Conservation (phyloP, 2,329 filamentous ascomycete species). For the Ophiostoma montium region DNA sequence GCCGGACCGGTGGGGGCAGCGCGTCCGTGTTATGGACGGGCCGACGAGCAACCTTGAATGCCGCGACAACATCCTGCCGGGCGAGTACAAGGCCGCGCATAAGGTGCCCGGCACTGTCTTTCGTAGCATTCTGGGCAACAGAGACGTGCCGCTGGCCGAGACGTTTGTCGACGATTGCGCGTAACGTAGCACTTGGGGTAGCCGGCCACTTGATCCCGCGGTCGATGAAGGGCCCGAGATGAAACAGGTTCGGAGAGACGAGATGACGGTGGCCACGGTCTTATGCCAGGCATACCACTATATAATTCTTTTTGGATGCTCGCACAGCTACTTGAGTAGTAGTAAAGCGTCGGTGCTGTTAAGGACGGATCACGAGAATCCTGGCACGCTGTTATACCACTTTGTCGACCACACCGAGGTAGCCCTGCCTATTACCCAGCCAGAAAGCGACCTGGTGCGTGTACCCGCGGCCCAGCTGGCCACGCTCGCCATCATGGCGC, state of each 20-base stretch:
- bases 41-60: too few relatives aligned
- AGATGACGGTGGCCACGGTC: background rate
- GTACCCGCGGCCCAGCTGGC: background rate
- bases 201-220: too few relatives aligned
- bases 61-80: background rate
- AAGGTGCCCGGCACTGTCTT: background rate
- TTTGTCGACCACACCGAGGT: background rate
- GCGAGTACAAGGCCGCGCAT: background rate
- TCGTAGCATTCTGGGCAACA: background rate
- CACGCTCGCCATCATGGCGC: background rate
- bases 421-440: background rate
- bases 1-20: background rate
- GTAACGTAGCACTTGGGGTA: too few relatives aligned
- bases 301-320: background rate
- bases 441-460: background rate
- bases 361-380: background rate
- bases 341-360: background rate
- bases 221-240: too few relatives aligned
- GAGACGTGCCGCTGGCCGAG: background rate
- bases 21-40: background rate
- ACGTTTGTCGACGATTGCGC: background rate
- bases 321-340: background rate
- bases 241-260: background rate
- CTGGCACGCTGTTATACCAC: background rate
- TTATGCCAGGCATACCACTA: background rate